These are phyloP conservation scores for Fagopyrum tataricum DNA, from an alignment of 148 eudicot genomes.

Conservation along the genomic window DNA sequence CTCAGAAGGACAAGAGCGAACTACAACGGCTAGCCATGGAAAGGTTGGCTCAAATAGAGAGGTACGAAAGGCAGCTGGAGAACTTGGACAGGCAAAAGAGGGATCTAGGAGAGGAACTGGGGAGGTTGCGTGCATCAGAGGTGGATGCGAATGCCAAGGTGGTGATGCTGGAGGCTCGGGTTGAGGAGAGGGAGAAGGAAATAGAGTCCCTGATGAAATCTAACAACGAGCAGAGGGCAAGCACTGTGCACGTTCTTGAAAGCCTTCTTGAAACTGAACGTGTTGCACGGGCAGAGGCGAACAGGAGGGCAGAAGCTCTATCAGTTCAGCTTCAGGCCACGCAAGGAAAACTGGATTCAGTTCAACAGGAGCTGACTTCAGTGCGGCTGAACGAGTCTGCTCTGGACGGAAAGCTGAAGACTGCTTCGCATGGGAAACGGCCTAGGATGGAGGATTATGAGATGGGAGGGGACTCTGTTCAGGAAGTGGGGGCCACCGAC, in stretches of 20 bases:
- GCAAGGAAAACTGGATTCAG: constrained; percentile 67
- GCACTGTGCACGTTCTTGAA: constrained; percentile 72
- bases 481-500: constrained; percentile 41
- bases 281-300: constrained; percentile 74
- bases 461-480: constrained; percentile 47
- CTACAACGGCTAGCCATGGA: constrained; percentile 66
- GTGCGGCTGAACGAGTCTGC: constrained; percentile 67
- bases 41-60: constrained; percentile 70
- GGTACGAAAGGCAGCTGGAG: constrained; percentile 67
- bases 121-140: constrained; percentile 52
- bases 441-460: constrained; percentile 63
- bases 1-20: constrained; percentile 68
- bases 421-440: constrained; percentile 73
- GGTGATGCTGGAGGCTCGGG: constrained; percentile 58
- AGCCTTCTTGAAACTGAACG: constrained; percentile 70
- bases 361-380: constrained; percentile 72
- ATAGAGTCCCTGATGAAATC: constrained; percentile 65
- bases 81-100: constrained; percentile 49
- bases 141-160: constrained; percentile 63
- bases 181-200: constrained; percentile 85
- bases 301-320: constrained; percentile 65
- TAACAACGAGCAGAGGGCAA: constrained; percentile 71
- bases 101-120: constrained; percentile 46
- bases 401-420: constrained; percentile 60
- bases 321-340: constrained; percentile 78